A percentile compares a stretch with the other conserved stretches of the same genome.
phyloP scores from a whole-genome alignment of 2,329 filamentous ascomycete species.

The Aspergillus oerlinghausenensis region DNA sequence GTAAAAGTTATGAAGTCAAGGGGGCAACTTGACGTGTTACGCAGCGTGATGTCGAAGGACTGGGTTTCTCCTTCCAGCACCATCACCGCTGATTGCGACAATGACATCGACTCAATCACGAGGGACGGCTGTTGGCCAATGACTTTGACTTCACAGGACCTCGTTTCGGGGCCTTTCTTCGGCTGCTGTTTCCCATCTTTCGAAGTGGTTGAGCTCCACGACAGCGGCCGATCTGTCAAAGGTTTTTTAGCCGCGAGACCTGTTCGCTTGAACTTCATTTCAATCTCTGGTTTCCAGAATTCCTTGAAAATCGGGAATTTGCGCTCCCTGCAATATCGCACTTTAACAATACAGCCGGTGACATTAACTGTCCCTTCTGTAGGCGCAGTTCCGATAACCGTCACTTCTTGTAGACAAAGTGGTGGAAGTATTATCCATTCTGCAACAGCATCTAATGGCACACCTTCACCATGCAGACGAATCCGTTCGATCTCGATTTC shows the following conservation, averaged over 20 bases:
- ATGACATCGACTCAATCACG: constrained; percentile 67
- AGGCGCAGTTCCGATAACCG: constrained; percentile 64
- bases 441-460: constrained; percentile 62
- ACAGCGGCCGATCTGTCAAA: constrained; percentile 41
- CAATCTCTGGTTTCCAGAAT: constrained; percentile 66
- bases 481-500: constrained; percentile 85
- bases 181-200: constrained; percentile 29
- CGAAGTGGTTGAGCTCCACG: constrained; percentile 41
- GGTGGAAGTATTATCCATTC: constrained; percentile 69
- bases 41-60: constrained; percentile 70
- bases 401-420: constrained; percentile 74
- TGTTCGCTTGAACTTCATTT: constrained; percentile 71
- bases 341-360: constrained; percentile 71
- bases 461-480: constrained; percentile 67
- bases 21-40: constrained; percentile 70
- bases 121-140: constrained; percentile 76
- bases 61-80: constrained; percentile 84
- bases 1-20: constrained; percentile 84
- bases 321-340: constrained; percentile 75
- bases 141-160: constrained; percentile 59
- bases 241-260: constrained; percentile 59
- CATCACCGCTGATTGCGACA: constrained; percentile 85
- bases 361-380: constrained; percentile 66
- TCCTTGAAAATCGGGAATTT: constrained; percentile 78
- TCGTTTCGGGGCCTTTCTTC: constrained; percentile 33